Conservation (phyloP, 495 filamentous ascomycete species). For the Neurospora sp. region DNA sequence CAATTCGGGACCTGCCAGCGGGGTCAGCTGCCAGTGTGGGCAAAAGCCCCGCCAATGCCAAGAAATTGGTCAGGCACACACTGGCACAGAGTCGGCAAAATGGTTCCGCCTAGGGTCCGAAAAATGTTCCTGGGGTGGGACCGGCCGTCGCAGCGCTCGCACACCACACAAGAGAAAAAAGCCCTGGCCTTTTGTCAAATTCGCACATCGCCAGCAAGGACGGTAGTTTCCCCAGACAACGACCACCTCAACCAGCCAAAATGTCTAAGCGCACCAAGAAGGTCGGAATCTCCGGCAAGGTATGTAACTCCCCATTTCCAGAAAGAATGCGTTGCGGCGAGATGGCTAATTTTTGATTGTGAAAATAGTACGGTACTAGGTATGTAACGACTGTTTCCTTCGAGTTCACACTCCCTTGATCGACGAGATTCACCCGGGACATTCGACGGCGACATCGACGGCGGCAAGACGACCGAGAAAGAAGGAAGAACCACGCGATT, state of each 20-base stretch:
- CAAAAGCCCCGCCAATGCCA: not conserved
- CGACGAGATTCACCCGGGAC: not conserved
- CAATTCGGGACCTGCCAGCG: not conserved
- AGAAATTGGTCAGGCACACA: not conserved
- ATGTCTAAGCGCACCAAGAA: conserved; percentile 99
- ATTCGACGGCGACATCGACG: not conserved
- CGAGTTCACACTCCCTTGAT: not conserved
- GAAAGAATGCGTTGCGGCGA: not conserved
- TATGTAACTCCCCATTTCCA: conserved; percentile 14
- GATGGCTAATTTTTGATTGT: conserved; percentile 7
- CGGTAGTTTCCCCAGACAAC: conserved; percentile 15
- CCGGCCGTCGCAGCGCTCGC: not conserved
- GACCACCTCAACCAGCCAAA: conserved; percentile 40
- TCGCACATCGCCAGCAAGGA: conserved; percentile 14
- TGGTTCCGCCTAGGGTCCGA: conserved; percentile 20
- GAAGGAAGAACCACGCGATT: not conserved
- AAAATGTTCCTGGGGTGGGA: not conserved
- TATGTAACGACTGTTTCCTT: conserved; percentile 25
- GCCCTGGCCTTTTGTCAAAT: conserved; percentile 23
- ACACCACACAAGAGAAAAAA: conserved; percentile 19
- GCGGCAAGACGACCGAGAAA: not conserved
- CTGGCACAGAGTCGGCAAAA: conserved; percentile 15
- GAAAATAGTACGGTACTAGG: conserved; percentile 47
- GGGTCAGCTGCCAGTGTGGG: not conserved
- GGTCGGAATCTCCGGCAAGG: conserved; percentile 70